Percentiles rank a stretch among this genome's conserved stretches.
Conservation (phyloP, 495 filamentous ascomycete species). For the Halenospora varia region DNA sequence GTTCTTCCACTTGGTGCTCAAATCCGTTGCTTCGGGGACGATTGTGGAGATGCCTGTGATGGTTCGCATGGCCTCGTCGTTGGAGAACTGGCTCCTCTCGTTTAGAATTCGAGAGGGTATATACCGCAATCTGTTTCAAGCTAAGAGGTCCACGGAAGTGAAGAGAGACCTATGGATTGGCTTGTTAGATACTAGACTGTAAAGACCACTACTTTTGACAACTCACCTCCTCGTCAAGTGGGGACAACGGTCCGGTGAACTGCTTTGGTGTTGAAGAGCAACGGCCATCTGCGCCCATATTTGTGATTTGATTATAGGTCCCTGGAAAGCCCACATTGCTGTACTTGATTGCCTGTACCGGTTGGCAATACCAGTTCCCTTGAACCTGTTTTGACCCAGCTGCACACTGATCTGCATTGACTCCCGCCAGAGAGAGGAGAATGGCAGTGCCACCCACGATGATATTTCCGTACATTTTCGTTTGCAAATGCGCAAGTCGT, state of each 20-base stretch:
- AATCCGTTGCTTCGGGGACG: constrained; percentile 29
- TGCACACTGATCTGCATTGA: constrained; percentile 18
- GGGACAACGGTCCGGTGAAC: constrained; percentile 56
- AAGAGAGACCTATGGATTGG: constrained; percentile 52
- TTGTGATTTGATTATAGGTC: constrained; percentile 52
- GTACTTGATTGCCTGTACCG: constrained; percentile 57
- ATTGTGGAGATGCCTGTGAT: constrained; percentile 31
- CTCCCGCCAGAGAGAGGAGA: background rate
- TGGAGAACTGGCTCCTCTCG: constrained; percentile 24
- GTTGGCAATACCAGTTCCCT: constrained; percentile 54
- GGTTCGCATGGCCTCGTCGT: constrained; percentile 28
- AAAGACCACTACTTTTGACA: background rate
- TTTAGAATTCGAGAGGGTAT: constrained; percentile 38
- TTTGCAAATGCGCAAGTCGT: background rate
- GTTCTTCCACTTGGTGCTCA: constrained; percentile 18
- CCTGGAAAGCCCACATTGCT: constrained; percentile 50
- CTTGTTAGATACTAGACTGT: constrained; percentile 7
- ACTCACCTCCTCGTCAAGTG: constrained; percentile 63
- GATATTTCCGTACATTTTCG: background rate
- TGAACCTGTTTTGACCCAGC: constrained; percentile 22
- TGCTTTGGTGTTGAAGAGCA: constrained; percentile 44
- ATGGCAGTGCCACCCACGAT: background rate
- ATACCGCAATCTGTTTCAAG: constrained; percentile 61
- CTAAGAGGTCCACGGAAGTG: constrained; percentile 65
- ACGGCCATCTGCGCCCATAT: constrained; percentile 51